Base-by-base conservation (phyloP, 2,329 filamentous ascomycete genomes). In the Fusarium camptoceras region DNA sequence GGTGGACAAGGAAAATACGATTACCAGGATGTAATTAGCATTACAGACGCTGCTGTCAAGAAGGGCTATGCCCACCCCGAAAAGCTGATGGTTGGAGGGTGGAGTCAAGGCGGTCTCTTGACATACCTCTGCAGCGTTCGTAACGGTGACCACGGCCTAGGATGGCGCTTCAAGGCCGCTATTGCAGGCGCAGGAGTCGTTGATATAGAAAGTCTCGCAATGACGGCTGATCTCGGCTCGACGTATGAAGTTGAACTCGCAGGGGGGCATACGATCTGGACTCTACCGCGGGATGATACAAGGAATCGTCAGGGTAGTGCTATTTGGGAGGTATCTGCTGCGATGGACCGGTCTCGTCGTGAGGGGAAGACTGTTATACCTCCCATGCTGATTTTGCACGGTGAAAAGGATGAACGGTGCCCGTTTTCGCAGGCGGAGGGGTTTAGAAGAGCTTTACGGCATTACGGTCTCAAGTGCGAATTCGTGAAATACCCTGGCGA, bases 31-130 rank as follows among this genome's bases (percentile, higher is more conserved):
- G 63, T 82, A 0, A 72, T 82, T 1, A 70, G 77, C 1, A 64
- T 80, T 31, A 79, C 77, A 0, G 68, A 81, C 20, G 47, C 76
- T 22, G 78, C 78, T 10, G 75, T 83, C 50, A 68, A 72, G 18
- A 41, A 73, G 7, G 77, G 79, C 0, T 75, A 76, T 5, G 76
- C 78, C 0, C 75, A 83, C 30, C 37, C 66, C 1, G 49, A 76
- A 4, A 74, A 72, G 4, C 65, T 83, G 2, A 67, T 80, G 2
- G 78, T 81, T 1, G 79, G 78, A 3, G 81, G 81, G 1, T 80
- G 74, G 73, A 78, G 75, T 24, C 79, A 82, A 63, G 81, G 81
- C 12, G 81, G 81, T 3, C 79, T 78, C 16, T 64, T 83, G 1
- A 73, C 77, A 4, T 82, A 80, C 64, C 74, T 83, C 2, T 75